Evolutionary conservation across 2,329 filamentous ascomycete genomes (phyloP), one percentile per base, ranked within the genome.

Genomic region (Fusarium sp.): DNA sequence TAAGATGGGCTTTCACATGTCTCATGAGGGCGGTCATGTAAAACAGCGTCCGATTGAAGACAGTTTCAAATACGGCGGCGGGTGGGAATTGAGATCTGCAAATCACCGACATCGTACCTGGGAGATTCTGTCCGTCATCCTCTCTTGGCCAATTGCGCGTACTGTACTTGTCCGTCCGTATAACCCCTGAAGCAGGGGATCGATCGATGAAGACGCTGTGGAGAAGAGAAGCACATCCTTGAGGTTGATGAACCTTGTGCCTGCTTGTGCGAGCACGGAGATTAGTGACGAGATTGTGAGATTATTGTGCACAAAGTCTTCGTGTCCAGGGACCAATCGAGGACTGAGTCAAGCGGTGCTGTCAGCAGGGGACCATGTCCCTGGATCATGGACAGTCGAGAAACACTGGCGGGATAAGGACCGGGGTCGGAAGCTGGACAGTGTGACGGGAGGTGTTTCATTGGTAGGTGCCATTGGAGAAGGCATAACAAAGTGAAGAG

Each of bases 61-160:
- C 42, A 53, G 58, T 49, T 67, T 55, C 61, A 70, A 69, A 59
- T 57, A 60, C 53, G 65, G 42, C 56, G 35, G 63, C 75, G 69
- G 66, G 74, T 71, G 57, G 60, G 49, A 49, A 76, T 77, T 75
- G 60, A 70, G 74, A 76, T 77, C 70, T 77, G 67, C 74, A 62
- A 31, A 42, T 66, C 65, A 62, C 58, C 40, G 53, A 20, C 44
- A 68, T 56, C 29, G 44, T 57, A 67, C 36, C 49, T 20, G 42
- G 40, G 42, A 27, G 33, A 33, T 20, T 40, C 36, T 59, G 56
- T 40, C 27, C 42, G 56, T 11, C 56, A 38, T 27, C 8, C 27
- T 20, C 27, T 33, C 55, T 65, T 51, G 62, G 35, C 31, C 53
- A 63, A 62, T 67, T 66, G 51, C 63, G 42, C 58, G 29, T 44